A percentile compares a stretch with the other conserved stretches of the same genome.
Evolutionary conservation across 2,329 filamentous ascomycete genomes (phyloP).

Genomic region (Pyrenophora seminiperda): DNA sequence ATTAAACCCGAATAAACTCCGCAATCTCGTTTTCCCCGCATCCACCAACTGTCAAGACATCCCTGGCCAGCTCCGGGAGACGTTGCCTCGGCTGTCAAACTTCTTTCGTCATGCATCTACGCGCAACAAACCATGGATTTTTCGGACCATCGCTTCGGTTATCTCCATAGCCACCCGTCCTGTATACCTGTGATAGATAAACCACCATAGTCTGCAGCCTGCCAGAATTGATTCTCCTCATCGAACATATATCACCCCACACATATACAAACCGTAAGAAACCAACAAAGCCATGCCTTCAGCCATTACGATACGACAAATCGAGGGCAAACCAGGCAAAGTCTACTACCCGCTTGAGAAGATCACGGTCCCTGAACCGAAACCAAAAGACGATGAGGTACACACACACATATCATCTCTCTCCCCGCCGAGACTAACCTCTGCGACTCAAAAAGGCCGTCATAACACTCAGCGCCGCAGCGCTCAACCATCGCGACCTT

Average conservation of each 20-base stretch:
- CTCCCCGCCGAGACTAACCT: constrained; percentile 3
- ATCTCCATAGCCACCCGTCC: neutral
- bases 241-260: too few species aligned
- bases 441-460: constrained; percentile 66
- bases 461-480: constrained; percentile 75
- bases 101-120: constrained; percentile 18
- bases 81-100: constrained; percentile 15
- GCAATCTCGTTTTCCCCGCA: constrained; percentile 15
- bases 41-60: neutral
- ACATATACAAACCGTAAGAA: neutral
- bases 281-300: constrained; percentile 50
- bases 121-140: constrained; percentile 4
- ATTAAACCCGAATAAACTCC: constrained; percentile 1
- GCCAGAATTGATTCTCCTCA: neutral
- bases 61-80: neutral
- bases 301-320: constrained; percentile 67
- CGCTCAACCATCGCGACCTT: constrained; percentile 93
- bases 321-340: constrained; percentile 82
- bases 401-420: neutral
- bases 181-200: neutral
- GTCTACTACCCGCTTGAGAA: constrained; percentile 74
- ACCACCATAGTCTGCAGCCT: neutral
- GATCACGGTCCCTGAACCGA: constrained; percentile 35
- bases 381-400: constrained; percentile 42
- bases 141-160: neutral